phyloP scores from a whole-genome alignment of 352 stramenopile species.

The Aphanomyces cochlioides region DNA sequence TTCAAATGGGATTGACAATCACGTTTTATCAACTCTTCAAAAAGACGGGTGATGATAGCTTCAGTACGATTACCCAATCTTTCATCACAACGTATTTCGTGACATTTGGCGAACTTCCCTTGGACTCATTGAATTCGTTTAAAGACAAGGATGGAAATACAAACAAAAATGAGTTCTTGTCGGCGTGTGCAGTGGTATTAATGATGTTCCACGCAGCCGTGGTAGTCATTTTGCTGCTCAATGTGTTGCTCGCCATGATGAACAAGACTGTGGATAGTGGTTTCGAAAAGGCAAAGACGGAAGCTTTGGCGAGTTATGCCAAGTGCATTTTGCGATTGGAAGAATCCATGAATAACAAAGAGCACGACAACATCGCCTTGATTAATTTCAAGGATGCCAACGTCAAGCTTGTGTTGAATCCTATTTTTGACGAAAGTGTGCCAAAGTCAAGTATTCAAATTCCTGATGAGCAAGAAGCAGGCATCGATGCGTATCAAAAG shows the following conservation, averaged over 20 bases:
- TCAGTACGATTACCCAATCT: background rate
- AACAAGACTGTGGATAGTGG: conserved; percentile 13
- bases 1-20: conserved; percentile 13
- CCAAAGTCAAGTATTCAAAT: background rate
- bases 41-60: background rate
- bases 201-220: conserved; percentile 5
- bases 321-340: conserved; percentile 16
- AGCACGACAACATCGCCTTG: background rate
- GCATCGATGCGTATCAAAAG: background rate
- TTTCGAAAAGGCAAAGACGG: conserved; percentile 7
- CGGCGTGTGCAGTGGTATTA: background rate
- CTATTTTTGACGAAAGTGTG: background rate
- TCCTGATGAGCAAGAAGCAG: background rate
- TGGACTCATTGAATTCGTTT: conserved; percentile 2
- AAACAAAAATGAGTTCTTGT: background rate
- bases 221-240: conserved; percentile 18
- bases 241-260: conserved; percentile 27
- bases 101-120: conserved; percentile 2
- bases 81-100: conserved; percentile 24
- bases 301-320: conserved; percentile 16
- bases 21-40: conserved; percentile 21
- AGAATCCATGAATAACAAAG: conserved; percentile 2
- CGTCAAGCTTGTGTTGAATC: background rate
- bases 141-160: background rate
- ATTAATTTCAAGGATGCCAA: background rate